Evolutionary conservation across 73 alveolate species (phyloP), one percentile per base, ranked within the genome.

Genomic region (Symbiodinium natans): DNA sequence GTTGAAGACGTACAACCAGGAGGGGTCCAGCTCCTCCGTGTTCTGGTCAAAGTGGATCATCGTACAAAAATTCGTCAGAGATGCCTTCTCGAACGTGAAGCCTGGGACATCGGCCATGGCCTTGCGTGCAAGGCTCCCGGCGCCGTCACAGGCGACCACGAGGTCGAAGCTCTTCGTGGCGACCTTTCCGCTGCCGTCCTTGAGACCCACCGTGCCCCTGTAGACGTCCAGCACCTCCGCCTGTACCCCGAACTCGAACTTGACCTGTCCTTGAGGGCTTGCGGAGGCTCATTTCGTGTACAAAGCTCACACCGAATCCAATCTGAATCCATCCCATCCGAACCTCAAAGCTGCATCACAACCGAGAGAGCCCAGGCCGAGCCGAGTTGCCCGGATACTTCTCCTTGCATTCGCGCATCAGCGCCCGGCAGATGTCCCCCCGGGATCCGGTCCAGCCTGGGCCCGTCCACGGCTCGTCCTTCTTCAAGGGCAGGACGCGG

Each of bases 361-460:
- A n/a, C n/a, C n/a, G n/a, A n/a, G n/a, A n/a, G n/a, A n/a, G n/a
- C n/a, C n/a, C n/a, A n/a, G n/a, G n/a, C n/a, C n/a, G 68, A 52
- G 68, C 68, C 21, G 21, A 3, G 34, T 25, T 42, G 56, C 82
- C 82, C 33, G 94, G 68, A 56, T 31, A 68, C 41, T n/a, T 13
- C 33, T 42, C 93, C 43, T 43, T 68, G 48, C 52, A 11, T 31
- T 39, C 94, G n/a, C 59, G 54, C 34, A 86, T 38, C 94, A 86
- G 54, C 82, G 94, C 38, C 27, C 68, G 39, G 83, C 94, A 86
- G 68, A 86, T 86, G 94, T 86, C 94, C 38, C 94, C 94, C 63
- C 94, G 82, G 25, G 94, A 86, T 59, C 94, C 94, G 5, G 94
- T 86, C 94, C 94, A 86, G 23, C 94, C 94, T 2, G 63, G 63